Evolutionary conservation across 805 yeast species (phyloP).

Genomic region (Monosporozyma yasuniensis): DNA sequence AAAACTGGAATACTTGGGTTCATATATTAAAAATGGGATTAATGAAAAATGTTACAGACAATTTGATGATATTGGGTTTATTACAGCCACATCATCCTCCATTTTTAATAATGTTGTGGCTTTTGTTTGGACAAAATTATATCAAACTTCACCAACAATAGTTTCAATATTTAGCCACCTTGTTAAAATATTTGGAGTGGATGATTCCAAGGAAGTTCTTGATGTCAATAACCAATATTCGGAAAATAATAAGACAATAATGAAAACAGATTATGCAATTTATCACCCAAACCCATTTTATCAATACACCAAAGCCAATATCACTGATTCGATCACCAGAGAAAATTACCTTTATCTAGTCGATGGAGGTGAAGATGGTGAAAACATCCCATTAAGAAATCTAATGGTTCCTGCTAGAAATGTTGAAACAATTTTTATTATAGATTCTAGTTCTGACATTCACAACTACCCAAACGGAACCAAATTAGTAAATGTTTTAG

Average conservation of each 20-base stretch:
- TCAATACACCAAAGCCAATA: constrained; percentile 15
- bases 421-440: constrained; percentile 56
- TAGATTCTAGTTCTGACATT: constrained; percentile 47
- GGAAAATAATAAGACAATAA: background rate
- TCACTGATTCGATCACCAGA: constrained; percentile 17
- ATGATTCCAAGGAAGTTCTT: background rate
- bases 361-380: constrained; percentile 76
- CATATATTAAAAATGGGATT: constrained; percentile 37
- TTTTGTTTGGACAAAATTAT: constrained; percentile 36
- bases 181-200: constrained; percentile 21
- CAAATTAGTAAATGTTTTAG: constrained; percentile 34
- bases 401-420: constrained; percentile 51
- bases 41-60: constrained; percentile 40
- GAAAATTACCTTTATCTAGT: constrained; percentile 39
- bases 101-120: constrained; percentile 47
- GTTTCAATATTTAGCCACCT: constrained; percentile 30
- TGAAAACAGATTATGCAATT: constrained; percentile 43
- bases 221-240: background rate
- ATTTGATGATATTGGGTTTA: constrained; percentile 50
- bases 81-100: constrained; percentile 57
- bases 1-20: constrained; percentile 45
- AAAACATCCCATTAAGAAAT: constrained; percentile 62
- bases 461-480: constrained; percentile 55
- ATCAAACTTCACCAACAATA: constrained; percentile 27
- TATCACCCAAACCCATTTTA: constrained; percentile 57